Percentiles rank a stretch among this genome's conserved stretches.
These are phyloP conservation scores for Carallia brachiata DNA, from an alignment of 345 rosid genomes.

Conservation along the genomic window DNA sequence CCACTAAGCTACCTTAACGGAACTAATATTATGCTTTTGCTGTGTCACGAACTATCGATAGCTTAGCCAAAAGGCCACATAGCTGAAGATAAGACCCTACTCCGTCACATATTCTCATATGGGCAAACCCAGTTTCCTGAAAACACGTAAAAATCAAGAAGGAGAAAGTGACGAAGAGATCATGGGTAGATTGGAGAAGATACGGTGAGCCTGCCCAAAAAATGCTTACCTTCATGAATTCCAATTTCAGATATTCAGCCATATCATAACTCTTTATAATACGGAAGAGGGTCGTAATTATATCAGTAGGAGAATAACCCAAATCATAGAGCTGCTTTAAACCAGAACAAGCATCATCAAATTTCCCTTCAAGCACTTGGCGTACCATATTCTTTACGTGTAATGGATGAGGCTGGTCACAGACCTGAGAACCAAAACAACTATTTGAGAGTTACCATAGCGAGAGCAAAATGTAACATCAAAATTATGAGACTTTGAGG, in stretches of 20 bases:
- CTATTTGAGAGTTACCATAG: background rate
- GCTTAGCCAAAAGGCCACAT: constrained; percentile 87
- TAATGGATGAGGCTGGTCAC: constrained; percentile 98
- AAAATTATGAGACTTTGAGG: constrained; percentile 1
- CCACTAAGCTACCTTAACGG: background rate
- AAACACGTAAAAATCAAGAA: background rate
- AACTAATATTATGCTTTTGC: constrained; percentile 56
- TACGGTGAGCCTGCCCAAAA: background rate
- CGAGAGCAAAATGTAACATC: background rate
- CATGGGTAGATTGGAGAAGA: background rate
- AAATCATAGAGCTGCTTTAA: constrained; percentile 85
- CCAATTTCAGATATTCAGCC: constrained; percentile 90
- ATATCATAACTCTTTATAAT: constrained; percentile 86
- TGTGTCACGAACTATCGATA: constrained; percentile 66
- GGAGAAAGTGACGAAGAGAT: background rate
- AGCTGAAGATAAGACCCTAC: constrained; percentile 97
- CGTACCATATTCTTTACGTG: constrained; percentile 89
- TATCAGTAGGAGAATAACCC: constrained; percentile 96
- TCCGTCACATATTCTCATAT: constrained; percentile 94
- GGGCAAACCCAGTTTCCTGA: constrained; percentile 97
- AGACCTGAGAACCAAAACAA: constrained; percentile 50
- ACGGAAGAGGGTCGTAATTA: constrained; percentile 89
- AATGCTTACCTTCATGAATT: constrained; percentile 80
- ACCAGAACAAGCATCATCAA: constrained; percentile 82
- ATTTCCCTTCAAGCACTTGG: constrained; percentile 78